Base-by-base conservation (phyloP, 1,284 basidiomycete genomes). In the Coriolopsis trogii region DNA sequence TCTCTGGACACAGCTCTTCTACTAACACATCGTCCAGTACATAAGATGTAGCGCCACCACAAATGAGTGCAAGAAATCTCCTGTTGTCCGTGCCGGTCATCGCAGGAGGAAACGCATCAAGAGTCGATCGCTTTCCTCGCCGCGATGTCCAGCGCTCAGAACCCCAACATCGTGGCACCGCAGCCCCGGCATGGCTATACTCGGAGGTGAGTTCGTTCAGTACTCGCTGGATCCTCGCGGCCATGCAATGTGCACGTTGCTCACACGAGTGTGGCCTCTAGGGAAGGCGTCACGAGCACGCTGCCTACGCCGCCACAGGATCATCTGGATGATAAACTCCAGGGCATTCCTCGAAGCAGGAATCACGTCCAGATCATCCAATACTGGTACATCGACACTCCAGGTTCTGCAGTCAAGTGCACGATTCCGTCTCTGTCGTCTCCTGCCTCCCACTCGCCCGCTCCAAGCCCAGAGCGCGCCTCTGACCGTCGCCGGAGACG, bases 231-330 rank as follows among this genome's bases (percentile, higher is more conserved):
- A n/a, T n/a, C n/a, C n/a, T n/a, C n/a, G n/a, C n/a, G n/a, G n/a
- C n/a, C n/a, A n/a, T n/a, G n/a, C n/a, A n/a, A n/a, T n/a, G n/a
- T n/a, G n/a, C n/a, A n/a, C n/a, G n/a, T n/a, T n/a, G n/a, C n/a
- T n/a, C n/a, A n/a, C n/a, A n/a, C n/a, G n/a, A n/a, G n/a, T 33
- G 24, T 39, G 36, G 26, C 30, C 39, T 47, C 23, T 41, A 49
- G 47, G 15, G 33, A 49, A 49, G 34, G 24, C 41, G 6, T 30
- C 23, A 21, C n/a, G n/a, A n/a, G 38, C 18, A 25, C 34, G 13
- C 47, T 49, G 15, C 40, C 34, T 30, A 38, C 47, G 9, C 41
- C 47, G 25, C 30, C 34, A 8, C 26, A 24, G 25, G 30, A 36
- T n/a, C 31, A 18, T 30, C 25, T 30, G 31, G 40, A 38, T 25